Conservation (phyloP, 164 flowering plant species). For the Annona squamosa region DNA sequence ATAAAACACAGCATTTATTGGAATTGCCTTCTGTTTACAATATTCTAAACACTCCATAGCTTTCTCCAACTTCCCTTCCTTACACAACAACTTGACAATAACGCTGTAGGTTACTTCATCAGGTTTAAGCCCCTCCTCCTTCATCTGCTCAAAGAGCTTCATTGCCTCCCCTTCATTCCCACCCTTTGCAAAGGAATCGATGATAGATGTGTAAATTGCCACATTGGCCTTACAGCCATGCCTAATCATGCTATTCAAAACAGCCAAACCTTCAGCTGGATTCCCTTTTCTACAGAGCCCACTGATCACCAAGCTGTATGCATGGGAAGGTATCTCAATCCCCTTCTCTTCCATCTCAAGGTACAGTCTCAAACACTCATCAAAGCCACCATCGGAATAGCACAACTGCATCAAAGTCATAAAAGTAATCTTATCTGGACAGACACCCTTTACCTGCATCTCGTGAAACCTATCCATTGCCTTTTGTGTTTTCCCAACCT, state of each 20-base stretch:
- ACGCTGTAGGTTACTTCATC: slow-evolving; percentile 85
- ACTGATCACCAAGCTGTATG: slow-evolving; percentile 73
- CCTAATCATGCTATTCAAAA: slow-evolving; percentile 54
- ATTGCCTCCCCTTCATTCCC: slow-evolving; percentile 56
- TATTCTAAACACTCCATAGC: slow-evolving; percentile 54
- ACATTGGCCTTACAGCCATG: slow-evolving; percentile 59
- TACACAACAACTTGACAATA: slow-evolving; percentile 63
- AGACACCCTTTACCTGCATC: slow-evolving; percentile 55
- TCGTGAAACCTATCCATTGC: slow-evolving; percentile 56
- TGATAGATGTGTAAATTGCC: slow-evolving; percentile 72
- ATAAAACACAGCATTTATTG: slow-evolving; percentile 58
- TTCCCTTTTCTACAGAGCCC: slow-evolving; percentile 77
- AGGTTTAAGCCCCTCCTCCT: slow-evolving; percentile 61
- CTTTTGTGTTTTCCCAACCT: slow-evolving; percentile 48
- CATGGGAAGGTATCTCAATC: slow-evolving; percentile 75
- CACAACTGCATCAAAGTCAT: slow-evolving; percentile 71
- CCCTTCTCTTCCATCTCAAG: slow-evolving; percentile 83
- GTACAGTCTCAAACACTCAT: slow-evolving; percentile 62
- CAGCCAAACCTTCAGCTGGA: slow-evolving; percentile 46
- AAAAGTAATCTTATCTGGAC: slow-evolving; percentile 71
- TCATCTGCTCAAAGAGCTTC: slow-evolving; percentile 65
- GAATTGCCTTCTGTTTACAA: slow-evolving; percentile 38
- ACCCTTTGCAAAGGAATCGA: slow-evolving; percentile 59
- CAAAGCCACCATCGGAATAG: slow-evolving; percentile 50
- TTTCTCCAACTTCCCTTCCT: slow-evolving; percentile 62